These are phyloP conservation scores for Eucalyptus fibrosa DNA, from an alignment of 345 rosid genomes.

Conservation along the genomic window DNA sequence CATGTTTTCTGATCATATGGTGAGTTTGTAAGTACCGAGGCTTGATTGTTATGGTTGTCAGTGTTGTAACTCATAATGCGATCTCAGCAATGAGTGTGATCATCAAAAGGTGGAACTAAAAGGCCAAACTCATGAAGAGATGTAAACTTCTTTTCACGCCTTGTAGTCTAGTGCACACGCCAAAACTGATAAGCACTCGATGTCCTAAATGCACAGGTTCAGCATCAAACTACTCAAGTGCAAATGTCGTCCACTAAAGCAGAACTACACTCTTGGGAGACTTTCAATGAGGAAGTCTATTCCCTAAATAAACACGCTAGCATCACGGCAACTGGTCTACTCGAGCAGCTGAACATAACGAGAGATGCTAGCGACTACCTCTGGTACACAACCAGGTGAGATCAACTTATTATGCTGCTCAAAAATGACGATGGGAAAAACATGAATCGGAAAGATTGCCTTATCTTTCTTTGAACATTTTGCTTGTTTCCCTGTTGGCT, in stretches of 20 bases:
- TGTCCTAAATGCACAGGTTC: background rate
- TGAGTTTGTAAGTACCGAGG: background rate
- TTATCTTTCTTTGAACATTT: background rate
- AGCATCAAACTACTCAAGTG: conserved; percentile 4
- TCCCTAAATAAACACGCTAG: conserved; percentile 21
- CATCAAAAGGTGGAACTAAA: background rate
- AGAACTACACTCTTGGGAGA: conserved; percentile 25
- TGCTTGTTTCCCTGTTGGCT: background rate
- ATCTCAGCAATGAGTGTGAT: background rate
- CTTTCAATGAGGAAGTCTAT: conserved; percentile 34
- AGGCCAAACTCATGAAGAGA: background rate
- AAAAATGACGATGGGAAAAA: background rate
- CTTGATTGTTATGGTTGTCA: background rate
- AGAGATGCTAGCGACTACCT: conserved; percentile 59
- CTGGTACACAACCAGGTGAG: conserved; percentile 60
- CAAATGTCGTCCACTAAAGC: conserved; percentile 13
- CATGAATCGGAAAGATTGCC: background rate
- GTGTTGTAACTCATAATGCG: background rate
- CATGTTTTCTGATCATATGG: background rate
- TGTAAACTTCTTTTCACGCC: background rate
- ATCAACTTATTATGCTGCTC: background rate
- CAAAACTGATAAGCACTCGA: background rate
- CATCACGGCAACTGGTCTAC: conserved; percentile 23
- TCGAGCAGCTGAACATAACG: conserved; percentile 55
- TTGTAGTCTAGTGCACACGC: background rate